These are phyloP conservation scores for Thalassiosira mediterranea DNA, from an alignment of 352 stramenopile species.

Conservation along the genomic window DNA sequence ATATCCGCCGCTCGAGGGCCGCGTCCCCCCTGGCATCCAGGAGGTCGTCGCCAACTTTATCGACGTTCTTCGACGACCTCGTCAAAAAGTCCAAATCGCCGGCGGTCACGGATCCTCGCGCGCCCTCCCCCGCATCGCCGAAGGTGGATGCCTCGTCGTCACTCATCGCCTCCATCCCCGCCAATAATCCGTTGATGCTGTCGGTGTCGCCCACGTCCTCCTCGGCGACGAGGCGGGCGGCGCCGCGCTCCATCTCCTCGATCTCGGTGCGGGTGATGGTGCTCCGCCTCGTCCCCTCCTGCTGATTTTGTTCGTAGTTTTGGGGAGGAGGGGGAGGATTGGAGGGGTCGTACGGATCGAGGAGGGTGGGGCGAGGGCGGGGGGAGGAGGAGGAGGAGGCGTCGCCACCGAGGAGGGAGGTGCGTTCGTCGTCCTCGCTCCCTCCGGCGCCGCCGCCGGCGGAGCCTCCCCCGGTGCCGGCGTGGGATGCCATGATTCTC, in stretches of 20 bases:
- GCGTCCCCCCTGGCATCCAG: slow-evolving; percentile 1
- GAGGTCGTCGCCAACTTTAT: slow-evolving; percentile 13
- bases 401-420: too few relatives aligned
- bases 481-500: too few relatives aligned
- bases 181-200: slow-evolving; percentile 21
- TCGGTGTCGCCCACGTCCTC: slow-evolving; percentile 29
- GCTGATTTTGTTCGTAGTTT: too few relatives aligned
- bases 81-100: slow-evolving; percentile 24
- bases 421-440: too few relatives aligned
- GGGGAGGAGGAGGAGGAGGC: too few relatives aligned
- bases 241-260: slow-evolving; percentile 26
- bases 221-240: slow-evolving; percentile 16
- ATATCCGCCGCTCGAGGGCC: background rate
- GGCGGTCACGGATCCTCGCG: background rate
- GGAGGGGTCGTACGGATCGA: too few relatives aligned
- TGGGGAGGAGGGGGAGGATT: too few relatives aligned
- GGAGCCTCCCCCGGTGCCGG: too few relatives aligned
- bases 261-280: too few relatives aligned
- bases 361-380: too few relatives aligned
- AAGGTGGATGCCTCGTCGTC: slow-evolving; percentile 2
- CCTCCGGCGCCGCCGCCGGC: too few relatives aligned
- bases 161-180: slow-evolving; percentile 1
- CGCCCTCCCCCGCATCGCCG: background rate
- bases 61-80: background rate
- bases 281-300: too few relatives aligned